These are phyloP conservation scores for Quercus robur DNA, from an alignment of 306 rosid species.

Conservation along the genomic window DNA sequence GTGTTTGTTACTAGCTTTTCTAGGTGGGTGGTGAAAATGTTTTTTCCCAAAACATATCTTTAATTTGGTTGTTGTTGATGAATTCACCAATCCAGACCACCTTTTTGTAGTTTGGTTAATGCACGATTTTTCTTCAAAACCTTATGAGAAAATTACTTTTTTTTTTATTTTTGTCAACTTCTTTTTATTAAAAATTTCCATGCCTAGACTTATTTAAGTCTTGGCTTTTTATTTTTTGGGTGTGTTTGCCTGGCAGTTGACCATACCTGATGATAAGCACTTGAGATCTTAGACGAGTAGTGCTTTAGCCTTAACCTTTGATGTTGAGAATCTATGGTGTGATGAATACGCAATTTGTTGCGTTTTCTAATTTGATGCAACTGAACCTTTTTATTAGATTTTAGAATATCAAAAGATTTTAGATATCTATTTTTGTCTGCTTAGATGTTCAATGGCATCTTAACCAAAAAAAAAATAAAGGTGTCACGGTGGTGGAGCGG, in stretches of 20 bases:
- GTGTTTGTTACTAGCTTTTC: constrained; percentile 22
- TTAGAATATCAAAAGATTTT: neutral
- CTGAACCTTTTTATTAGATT: neutral
- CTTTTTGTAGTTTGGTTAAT: constrained; percentile 19
- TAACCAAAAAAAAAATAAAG: too few species aligned
- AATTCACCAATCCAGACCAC: constrained; percentile 36
- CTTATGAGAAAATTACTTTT: neutral
- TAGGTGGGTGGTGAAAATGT: constrained; percentile 35
- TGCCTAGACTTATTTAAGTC: neutral
- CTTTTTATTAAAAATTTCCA: neutral
- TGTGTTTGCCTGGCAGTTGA: neutral
- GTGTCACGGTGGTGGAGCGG: too few species aligned
- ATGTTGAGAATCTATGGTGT: neutral
- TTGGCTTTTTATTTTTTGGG: neutral
- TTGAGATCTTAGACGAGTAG: neutral
- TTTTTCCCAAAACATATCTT: constrained; percentile 32
- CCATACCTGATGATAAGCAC: neutral
- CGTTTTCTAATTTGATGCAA: neutral
- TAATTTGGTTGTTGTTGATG: constrained; percentile 37
- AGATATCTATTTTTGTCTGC: neutral
- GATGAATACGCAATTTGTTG: neutral
- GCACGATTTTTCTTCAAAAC: constrained; percentile 4
- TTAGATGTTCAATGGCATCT: too few species aligned
- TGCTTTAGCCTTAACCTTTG: neutral
- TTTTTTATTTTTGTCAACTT: neutral